Conservation (phyloP, 2,329 filamentous ascomycete genomes). For the Sarocladiaceae sp. region DNA sequence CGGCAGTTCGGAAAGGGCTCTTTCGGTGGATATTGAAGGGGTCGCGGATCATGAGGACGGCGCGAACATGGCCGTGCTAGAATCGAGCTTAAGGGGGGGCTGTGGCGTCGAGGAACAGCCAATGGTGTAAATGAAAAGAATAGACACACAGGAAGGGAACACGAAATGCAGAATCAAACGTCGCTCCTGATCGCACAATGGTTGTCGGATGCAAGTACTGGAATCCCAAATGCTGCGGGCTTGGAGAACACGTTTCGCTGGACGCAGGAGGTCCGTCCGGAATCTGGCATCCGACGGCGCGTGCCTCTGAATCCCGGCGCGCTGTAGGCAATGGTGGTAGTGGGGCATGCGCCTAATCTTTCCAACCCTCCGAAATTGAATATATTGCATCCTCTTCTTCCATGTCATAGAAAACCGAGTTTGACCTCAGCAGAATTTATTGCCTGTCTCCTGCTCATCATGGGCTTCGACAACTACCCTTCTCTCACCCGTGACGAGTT, state of each 20-base stretch:
- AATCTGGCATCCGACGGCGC: background rate
- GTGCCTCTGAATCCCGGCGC: too few species aligned
- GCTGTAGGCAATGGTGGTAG: background rate
- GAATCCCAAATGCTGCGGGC: too few species aligned
- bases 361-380: too few species aligned
- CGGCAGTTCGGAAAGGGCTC: conserved; percentile 42
- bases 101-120: conserved; percentile 11
- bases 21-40: conserved; percentile 37
- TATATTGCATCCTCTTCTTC: too few species aligned
- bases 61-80: background rate
- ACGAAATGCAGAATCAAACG: background rate
- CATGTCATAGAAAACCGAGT: too few species aligned
- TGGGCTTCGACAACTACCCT: conserved; percentile 51
- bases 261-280: background rate
- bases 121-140: conserved; percentile 3
- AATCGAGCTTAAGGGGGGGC: too few species aligned
- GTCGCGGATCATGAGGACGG: conserved; percentile 33
- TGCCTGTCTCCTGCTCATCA: conserved; percentile 12
- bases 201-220: too few species aligned
- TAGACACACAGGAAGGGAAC: conserved; percentile 3
- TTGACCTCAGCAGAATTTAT: too few species aligned
- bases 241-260: conserved; percentile 4
- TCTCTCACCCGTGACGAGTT: conserved; percentile 58
- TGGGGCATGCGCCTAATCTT: conserved; percentile 1
- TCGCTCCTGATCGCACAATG: background rate